Base-by-base conservation (phyloP, 805 yeast species). In the Yamadazyma laniorum region DNA sequence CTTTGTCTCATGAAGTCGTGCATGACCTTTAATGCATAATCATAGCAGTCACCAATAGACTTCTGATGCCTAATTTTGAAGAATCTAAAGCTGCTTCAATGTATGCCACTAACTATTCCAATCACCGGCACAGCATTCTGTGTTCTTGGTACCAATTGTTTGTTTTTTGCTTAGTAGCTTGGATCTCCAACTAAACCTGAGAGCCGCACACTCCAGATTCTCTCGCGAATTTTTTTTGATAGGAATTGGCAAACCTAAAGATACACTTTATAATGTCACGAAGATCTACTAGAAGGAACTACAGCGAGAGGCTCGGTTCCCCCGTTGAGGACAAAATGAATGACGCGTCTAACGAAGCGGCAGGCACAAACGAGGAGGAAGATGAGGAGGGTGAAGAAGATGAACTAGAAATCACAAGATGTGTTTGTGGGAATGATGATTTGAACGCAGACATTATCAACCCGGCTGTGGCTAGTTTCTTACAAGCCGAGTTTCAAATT, bases 381-480 rank as follows among this genome's bases (percentile, higher is more conserved):
- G 50, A 41, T 5, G 50, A 48, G 16, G 62, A 52, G 3, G 43
- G 37, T 19, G 44, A 43, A 5, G 66, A 59, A 21, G 72, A 65
- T 34, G 70, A 63, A 35, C 67, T 58, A 30, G 74, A 68, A 44
- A 51, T 66, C 18, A 68, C 74, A 1, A 50, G 74, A 34, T 68
- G 74, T 44, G 56, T 68, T 1, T 68, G 74, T 50, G 65, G 64
- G 8, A 54, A 59, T 30, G 73, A 67, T 37, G 74, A 67, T 39
- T 48, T 68, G 14, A 52, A 51, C 39, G 19, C 53, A 1, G 45
- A 50, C 25, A 37, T 49, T 12, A 54, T 65, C 14, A 58, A 55
- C 39, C 46, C 52, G 8, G 44, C 50, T 12, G 46, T 67, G 21
- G 53, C 44, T 25, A 47, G 47, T 2, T 42, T 65, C 23, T 51